Evolutionary conservation across 805 yeast species (phyloP), one percentile per base, ranked within the genome.

Genomic region (Metschnikowia dekortorum): DNA sequence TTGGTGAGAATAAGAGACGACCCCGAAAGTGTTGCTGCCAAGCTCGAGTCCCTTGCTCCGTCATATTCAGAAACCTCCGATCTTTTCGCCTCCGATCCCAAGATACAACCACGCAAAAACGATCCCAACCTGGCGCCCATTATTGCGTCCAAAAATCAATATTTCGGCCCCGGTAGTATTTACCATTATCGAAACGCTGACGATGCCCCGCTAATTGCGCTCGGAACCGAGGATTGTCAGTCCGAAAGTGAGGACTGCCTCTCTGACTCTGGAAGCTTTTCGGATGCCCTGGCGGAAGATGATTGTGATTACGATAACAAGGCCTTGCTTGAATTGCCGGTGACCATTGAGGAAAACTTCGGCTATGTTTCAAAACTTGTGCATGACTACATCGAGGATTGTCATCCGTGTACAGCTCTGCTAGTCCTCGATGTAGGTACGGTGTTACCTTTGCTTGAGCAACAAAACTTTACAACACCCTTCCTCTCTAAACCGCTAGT

Each of bases 111-210:
- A 16, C 44, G 34, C 9, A 52, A 52, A 16, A 47, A 40, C 11
- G 52, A 44, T n/a, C 28, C 34, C 30, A 16, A 45, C 18, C 44
- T 37, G n/a, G 14, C 37, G 33, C 47, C 55, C 4, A 45, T 47
- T n/a, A 41, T 49, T 6, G 52, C 50, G 29, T 46, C 51, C 22
- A 48, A 50, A 2, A 45, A 50, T 39, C 53, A 49, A 37, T 57
- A 51, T 28, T 57, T 53, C 39, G 61, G 61, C 11, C 58, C 61
- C 6, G 61, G 61, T 14, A 53, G 56, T 29, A 55, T 57, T 10
- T 57, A 46, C 40, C 53, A 54, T 34, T 47, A 38, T 38, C 28
- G 50, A 3, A 50, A 48, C 9, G 48, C 48, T 10, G 39, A 35
- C 9, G 33, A 35, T 4, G 46, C 39, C 2, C 46, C 46, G 3